Evolutionary conservation across 257 asterid species (phyloP), one percentile per base, ranked within the genome.

Genomic region (Thymus quinquecostatus): DNA sequence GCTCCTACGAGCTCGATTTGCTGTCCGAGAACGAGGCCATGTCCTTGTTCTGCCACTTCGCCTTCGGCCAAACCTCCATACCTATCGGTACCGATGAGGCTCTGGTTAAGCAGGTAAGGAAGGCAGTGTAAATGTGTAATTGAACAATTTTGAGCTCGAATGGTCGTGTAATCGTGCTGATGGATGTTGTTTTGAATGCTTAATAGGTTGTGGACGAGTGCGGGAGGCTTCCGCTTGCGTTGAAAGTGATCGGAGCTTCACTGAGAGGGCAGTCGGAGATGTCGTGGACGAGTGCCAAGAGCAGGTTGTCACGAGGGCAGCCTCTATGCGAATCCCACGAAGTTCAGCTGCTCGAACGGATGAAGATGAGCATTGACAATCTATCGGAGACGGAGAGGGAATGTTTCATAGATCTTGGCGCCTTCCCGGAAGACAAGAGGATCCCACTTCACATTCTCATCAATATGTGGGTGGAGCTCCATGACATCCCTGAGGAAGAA

Each of bases 401-500:
- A 61, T 93, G 98, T 67, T 93, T 93, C 88, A 68, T 90, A 82
- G 98, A 93, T 59, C 76, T 93, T 71, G 96, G 97, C 14, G 85
- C 88, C 8, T 93, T 93, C 47, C 97, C 97, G 0, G 96, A 93
- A 76, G 97, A 90, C 82, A 90, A 87, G 81, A 87, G 79, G 71
- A 93, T 93, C 45, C 97, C 98, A 44, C 82, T 93, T 33, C 94
- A 90, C 28, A 88, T 93, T 68, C 94, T 93, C 58, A 86, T 93
- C 80, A 90, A 91, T 79, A 88, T 90, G 90, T 93, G 98, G 98
- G 90, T 88, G 30, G 98, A 90, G 76, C 82, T 90, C 10, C 98
- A 93, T 45, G 96, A 90, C 68, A 87, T 93, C 32, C 87, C 89
- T 1, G 98, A 86, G 71, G 68, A 85, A 72, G 98, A 92, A 67